These are phyloP conservation scores for Fragaria vesca DNA, from an alignment of 306 rosid genomes.

Conservation along the genomic window DNA sequence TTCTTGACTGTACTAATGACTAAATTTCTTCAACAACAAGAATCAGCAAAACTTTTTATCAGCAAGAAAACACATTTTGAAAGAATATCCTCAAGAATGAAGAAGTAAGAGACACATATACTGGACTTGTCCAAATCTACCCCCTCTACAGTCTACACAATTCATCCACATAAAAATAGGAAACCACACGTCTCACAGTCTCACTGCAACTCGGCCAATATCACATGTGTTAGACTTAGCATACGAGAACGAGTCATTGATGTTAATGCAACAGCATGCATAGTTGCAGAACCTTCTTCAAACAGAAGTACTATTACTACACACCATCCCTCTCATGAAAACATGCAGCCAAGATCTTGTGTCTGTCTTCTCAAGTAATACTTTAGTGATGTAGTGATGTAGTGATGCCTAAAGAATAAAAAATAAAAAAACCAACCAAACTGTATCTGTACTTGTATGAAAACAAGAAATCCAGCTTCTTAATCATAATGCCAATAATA, in stretches of 20 bases:
- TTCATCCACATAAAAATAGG: too few relatives aligned
- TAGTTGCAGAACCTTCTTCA: slow-evolving; percentile 1
- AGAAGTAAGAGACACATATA: not conserved
- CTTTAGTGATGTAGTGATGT: not conserved
- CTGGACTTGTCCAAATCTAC: not conserved
- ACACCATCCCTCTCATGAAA: not conserved
- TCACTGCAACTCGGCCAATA: not conserved
- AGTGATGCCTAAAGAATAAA: not conserved
- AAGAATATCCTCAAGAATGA: not conserved
- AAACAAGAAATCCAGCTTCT: not conserved
- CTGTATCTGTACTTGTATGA: not conserved
- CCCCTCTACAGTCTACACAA: not conserved
- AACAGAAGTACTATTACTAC: not conserved
- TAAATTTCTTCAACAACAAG: not conserved
- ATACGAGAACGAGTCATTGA: not conserved
- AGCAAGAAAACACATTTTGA: not conserved
- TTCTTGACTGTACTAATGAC: not conserved
- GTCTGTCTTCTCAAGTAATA: not conserved
- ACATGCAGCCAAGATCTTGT: not conserved
- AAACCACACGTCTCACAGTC: not conserved
- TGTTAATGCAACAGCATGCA: not conserved
- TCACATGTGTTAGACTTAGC: not conserved
- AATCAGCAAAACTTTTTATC: not conserved
- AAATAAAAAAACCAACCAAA: not conserved
- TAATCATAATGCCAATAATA: not conserved